Conservation (phyloP, 352 stramenopile genomes). For the Pythium diclinum region DNA sequence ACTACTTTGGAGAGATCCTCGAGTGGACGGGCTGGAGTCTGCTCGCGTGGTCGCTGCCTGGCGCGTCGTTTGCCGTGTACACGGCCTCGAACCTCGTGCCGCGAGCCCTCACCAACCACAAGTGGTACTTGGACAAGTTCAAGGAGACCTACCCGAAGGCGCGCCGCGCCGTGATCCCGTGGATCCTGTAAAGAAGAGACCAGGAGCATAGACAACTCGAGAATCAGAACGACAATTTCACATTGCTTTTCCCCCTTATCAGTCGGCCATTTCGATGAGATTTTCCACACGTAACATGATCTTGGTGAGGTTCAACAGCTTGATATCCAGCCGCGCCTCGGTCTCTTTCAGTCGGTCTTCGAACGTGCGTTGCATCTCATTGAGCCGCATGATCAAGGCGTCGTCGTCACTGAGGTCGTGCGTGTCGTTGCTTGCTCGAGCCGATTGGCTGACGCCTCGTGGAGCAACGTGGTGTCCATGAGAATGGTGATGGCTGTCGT, state of each 20-base stretch:
- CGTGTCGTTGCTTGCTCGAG: not conserved
- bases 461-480: not conserved
- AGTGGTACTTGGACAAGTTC: conserved; percentile 29
- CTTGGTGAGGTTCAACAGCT: conserved; percentile 66
- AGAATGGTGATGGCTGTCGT: conserved; percentile 1
- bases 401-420: conserved; percentile 34
- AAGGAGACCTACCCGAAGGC: conserved; percentile 22
- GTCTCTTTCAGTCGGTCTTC: conserved; percentile 57
- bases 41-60: conserved; percentile 49
- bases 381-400: conserved; percentile 42
- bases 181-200: conserved; percentile 3
- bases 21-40: conserved; percentile 71
- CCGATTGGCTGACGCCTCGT: not conserved
- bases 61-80: conserved; percentile 26
- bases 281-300: conserved; percentile 61
- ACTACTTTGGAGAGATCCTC: conserved; percentile 75
- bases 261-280: conserved; percentile 52
- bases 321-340: conserved; percentile 63
- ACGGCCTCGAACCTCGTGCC: conserved; percentile 25
- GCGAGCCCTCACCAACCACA: conserved; percentile 24
- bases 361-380: conserved; percentile 57
- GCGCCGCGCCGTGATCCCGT: conserved; percentile 22
- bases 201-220: not conserved
- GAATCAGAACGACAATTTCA: not conserved
- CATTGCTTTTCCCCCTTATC: conserved; percentile 9